Evolutionary conservation across 352 stramenopile genomes (phyloP).

Genomic region (Lagenidium giganteum): DNA sequence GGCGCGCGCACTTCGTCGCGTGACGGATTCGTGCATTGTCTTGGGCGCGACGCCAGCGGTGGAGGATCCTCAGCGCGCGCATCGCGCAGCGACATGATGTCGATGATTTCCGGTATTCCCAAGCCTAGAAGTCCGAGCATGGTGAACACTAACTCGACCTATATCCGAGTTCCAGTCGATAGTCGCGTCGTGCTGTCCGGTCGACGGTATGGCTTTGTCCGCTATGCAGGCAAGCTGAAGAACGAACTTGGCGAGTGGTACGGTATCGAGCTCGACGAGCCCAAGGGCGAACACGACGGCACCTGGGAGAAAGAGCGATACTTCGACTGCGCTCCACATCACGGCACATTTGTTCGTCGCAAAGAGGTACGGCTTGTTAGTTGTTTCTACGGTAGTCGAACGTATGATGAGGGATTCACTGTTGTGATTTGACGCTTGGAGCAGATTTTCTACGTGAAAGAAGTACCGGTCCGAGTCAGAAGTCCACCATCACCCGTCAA

Average conservation of each 20-base stretch:
- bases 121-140: too few species aligned
- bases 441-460: constrained; percentile 47
- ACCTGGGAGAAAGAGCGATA: constrained; percentile 39
- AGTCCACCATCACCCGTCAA: constrained; percentile 34
- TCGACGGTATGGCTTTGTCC: constrained; percentile 44
- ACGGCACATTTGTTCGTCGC: constrained; percentile 57
- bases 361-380: constrained; percentile 29
- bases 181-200: constrained; percentile 52
- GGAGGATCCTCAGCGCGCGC: too few species aligned
- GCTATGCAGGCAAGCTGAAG: constrained; percentile 54
- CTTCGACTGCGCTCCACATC: constrained; percentile 42
- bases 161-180: constrained; percentile 45
- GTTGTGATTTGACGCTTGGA: too few species aligned
- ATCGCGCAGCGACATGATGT: too few species aligned
- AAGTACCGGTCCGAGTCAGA: constrained; percentile 26
- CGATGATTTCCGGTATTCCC: constrained; percentile 19
- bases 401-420: too few species aligned
- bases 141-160: too few species aligned
- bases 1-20: too few species aligned
- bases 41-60: too few species aligned
- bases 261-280: constrained; percentile 54
- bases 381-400: too few species aligned
- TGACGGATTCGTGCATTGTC: too few species aligned
- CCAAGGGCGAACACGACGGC: constrained; percentile 53
- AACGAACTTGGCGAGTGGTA: constrained; percentile 64